Evolutionary conservation across 1,139 yeast genomes (phyloP).

Genomic region (Pichia norvegensis): DNA sequence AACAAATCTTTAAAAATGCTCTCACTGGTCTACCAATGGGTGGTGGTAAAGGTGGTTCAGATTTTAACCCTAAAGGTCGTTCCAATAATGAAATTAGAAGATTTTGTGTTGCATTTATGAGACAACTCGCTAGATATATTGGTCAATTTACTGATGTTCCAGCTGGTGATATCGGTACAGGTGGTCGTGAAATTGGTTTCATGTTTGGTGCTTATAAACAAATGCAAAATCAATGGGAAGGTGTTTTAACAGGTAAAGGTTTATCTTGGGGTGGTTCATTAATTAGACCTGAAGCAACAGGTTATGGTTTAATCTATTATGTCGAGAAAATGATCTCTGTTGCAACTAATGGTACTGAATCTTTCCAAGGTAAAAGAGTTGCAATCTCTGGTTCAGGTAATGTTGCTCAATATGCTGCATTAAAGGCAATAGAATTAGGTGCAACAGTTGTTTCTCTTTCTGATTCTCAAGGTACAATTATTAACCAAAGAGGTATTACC

Average conservation of each 20-base stretch:
- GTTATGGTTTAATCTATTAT: conserved; percentile 94
- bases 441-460: conserved; percentile 90
- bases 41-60: conserved; percentile 99
- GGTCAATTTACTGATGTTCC: conserved; percentile 98
- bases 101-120: conserved; percentile 93
- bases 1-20: conserved; percentile 97
- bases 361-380: conserved; percentile 87
- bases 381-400: conserved; percentile 98
- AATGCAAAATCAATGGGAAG: conserved; percentile 89
- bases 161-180: conserved; percentile 93
- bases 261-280: conserved; percentile 98
- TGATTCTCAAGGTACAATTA: conserved; percentile 86
- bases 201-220: conserved; percentile 95
- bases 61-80: conserved; percentile 94
- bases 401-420: conserved; percentile 98
- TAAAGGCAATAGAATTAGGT: conserved; percentile 94
- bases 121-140: conserved; percentile 91
- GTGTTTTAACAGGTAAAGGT: conserved; percentile 97
- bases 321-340: conserved; percentile 96
- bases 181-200: conserved; percentile 90
- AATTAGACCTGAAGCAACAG: conserved; percentile 99
- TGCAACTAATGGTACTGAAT: conserved; percentile 82
- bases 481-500: conserved; percentile 73
- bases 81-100: conserved; percentile 91
- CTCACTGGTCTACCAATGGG: conserved; percentile 96